Evolutionary conservation across 805 yeast species (phyloP).

Genomic region (Komagataella pseudopastoris): DNA sequence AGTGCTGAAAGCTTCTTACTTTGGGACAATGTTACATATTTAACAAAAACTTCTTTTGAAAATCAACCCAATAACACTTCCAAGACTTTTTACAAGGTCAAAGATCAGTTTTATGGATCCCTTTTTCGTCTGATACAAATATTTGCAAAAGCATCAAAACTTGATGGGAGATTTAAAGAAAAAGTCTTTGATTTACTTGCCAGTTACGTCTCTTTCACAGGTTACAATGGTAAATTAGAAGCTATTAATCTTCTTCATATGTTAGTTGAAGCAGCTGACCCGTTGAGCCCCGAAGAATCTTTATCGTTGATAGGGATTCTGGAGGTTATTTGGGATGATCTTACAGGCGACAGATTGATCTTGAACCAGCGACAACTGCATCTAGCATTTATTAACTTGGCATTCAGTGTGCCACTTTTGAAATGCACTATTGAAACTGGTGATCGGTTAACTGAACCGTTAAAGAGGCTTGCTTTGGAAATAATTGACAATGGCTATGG

Average conservation of each 20-base stretch:
- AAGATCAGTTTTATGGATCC: slow-evolving; percentile 24
- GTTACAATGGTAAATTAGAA: not conserved
- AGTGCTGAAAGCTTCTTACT: slow-evolving; percentile 6
- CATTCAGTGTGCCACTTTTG: slow-evolving; percentile 30
- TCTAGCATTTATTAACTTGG: slow-evolving; percentile 32
- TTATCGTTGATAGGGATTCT: slow-evolving; percentile 15
- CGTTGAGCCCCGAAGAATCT: slow-evolving; percentile 7
- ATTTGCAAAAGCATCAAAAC: not conserved
- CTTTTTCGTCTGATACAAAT: slow-evolving; percentile 7
- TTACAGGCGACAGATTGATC: slow-evolving; percentile 46
- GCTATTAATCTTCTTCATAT: not conserved
- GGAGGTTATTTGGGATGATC: slow-evolving; percentile 39
- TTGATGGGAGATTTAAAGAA: not conserved
- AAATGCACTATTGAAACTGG: slow-evolving; percentile 18
- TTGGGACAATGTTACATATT: slow-evolving; percentile 8
- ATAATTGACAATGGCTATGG: slow-evolving; percentile 38
- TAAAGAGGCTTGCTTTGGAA: slow-evolving; percentile 24
- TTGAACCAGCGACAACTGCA: slow-evolving; percentile 58
- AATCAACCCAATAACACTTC: slow-evolving; percentile 9
- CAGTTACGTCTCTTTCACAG: not conserved
- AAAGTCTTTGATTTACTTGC: not conserved
- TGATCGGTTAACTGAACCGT: slow-evolving; percentile 11
- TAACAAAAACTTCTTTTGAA: slow-evolving; percentile 8
- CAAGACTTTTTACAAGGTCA: slow-evolving; percentile 27
- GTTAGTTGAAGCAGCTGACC: not conserved